These are phyloP conservation scores for Colletotrichum karsti DNA, from an alignment of 2,329 filamentous ascomycete genomes.

Conservation along the genomic window DNA sequence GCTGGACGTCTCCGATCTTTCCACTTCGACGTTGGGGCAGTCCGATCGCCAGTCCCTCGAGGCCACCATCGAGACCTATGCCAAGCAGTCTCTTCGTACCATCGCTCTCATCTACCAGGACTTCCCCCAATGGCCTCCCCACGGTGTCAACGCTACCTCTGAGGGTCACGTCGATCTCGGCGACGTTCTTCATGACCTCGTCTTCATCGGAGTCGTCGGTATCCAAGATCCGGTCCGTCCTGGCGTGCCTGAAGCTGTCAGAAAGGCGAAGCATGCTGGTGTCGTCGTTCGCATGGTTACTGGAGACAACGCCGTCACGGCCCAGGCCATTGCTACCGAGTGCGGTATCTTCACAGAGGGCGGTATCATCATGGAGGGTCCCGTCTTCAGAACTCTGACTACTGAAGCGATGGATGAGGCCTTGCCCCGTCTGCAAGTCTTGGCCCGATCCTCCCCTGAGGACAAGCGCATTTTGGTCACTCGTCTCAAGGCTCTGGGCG, in stretches of 20 bases:
- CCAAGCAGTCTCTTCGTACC: conserved; percentile 74
- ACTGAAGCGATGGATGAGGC: conserved; percentile 60
- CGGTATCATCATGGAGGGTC: conserved; percentile 73
- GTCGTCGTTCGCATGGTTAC: conserved; percentile 79
- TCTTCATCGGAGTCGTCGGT: conserved; percentile 74
- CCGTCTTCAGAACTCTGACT: conserved; percentile 66
- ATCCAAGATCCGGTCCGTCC: conserved; percentile 76
- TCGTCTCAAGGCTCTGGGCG: conserved; percentile 61
- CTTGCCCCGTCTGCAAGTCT: conserved; percentile 57
- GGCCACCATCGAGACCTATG: conserved; percentile 66
- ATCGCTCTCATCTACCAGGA: conserved; percentile 81
- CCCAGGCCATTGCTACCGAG: conserved; percentile 70
- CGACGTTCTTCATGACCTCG: conserved; percentile 68
- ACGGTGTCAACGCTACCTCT: conserved; percentile 66
- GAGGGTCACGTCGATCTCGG: conserved; percentile 70
- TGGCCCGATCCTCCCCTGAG: conserved; percentile 67
- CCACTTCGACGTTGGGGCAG: conserved; percentile 59
- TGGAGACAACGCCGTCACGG: conserved; percentile 72
- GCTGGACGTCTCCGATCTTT: conserved; percentile 53
- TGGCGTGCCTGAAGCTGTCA: conserved; percentile 71
- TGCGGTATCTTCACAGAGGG: conserved; percentile 70
- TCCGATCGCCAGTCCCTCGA: conserved; percentile 59
- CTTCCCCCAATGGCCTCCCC: conserved; percentile 74
- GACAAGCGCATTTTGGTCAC: conserved; percentile 66
- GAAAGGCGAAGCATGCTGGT: conserved; percentile 70